Base-by-base conservation (phyloP, 176 grass and related monocot species). In the Phyllostachys edulis region DNA sequence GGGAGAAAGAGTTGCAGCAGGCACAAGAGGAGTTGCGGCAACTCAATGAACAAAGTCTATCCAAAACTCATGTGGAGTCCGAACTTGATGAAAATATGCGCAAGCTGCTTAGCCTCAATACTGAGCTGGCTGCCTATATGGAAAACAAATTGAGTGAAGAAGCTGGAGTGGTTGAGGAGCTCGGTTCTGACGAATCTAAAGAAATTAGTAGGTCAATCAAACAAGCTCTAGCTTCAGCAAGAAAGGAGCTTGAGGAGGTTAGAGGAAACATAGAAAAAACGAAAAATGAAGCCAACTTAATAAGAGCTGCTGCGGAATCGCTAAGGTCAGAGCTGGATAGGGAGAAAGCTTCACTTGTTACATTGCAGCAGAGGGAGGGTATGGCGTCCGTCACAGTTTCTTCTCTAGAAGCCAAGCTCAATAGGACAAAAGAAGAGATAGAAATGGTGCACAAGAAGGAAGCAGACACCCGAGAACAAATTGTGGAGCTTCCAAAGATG, bases 331-430 rank as follows among this genome's bases (percentile, higher is more conserved):
- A 98, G 76, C 75, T 98, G 67, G 87, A 95, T 42, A 91, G 68
- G 49, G 91, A 90, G 82, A 95, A 91, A 81, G 47, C 87, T 20
- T 84, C 77, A 26, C 96, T 98, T 87, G 45, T 54, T 67, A 87
- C 87, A 69, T 73, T 98, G 91, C 92, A 95, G 39, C 96, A 95
- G 85, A 90, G 83, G 23, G 93, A 95, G 75, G 86, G 87, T 72
- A 98, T 98, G 93, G 93, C 96, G 45, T 93, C 89, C 45, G 90
- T 95, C 32, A 85, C 93, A 85, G 89, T 95, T 85, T 80, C 91
- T 79, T 98, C 96, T 55, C 80, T 98, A 70, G 93, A 98, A 86
- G 82, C 90, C 76, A 93, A 95, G 77, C 91, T 98, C 64, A 77
- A 88, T 45, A 90, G 84, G 69, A 93, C 80, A 49, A 88, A 93